A percentile compares a stretch with the other conserved stretches of the same genome.
phyloP scores from a whole-genome alignment of 2,329 filamentous ascomycete species.

The Exophiala xenobiotica region DNA sequence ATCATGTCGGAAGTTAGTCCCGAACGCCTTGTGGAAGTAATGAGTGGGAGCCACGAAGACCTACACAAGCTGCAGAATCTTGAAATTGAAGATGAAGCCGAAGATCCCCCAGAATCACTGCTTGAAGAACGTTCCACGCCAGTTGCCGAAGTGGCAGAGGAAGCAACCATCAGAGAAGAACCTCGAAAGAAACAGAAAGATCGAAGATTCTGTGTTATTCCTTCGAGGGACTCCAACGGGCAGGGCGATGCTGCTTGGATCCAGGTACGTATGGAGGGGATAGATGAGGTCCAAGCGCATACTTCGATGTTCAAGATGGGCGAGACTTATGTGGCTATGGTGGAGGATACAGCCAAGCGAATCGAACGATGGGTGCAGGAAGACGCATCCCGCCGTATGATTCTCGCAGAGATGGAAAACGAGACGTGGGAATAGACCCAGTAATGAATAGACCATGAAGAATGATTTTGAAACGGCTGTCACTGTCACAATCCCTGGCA shows the following conservation, averaged over 20 bases:
- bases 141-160: slow-evolving; percentile 8
- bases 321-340: slow-evolving; percentile 70
- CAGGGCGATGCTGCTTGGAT: slow-evolving; percentile 71
- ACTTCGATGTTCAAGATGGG: slow-evolving; percentile 74
- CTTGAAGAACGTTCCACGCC: too few relatives aligned
- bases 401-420: slow-evolving; percentile 15
- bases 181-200: slow-evolving; percentile 51
- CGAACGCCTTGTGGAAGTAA: too few relatives aligned
- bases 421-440: background rate
- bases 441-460: too few relatives aligned
- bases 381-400: slow-evolving; percentile 42
- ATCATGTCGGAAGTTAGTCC: too few relatives aligned
- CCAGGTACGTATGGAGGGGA: slow-evolving; percentile 73
- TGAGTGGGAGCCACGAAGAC: too few relatives aligned
- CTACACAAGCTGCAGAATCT: too few relatives aligned
- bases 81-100: too few relatives aligned
- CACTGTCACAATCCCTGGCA: too few relatives aligned
- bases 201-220: slow-evolving; percentile 77
- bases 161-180: slow-evolving; percentile 30
- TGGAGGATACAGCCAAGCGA: slow-evolving; percentile 69
- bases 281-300: slow-evolving; percentile 84
- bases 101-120: too few relatives aligned
- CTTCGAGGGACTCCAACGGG: slow-evolving; percentile 55
- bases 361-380: slow-evolving; percentile 70
- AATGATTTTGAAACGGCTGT: too few relatives aligned